phyloP scores from a whole-genome alignment of 306 rosid species.

The Cucumis cinereus region DNA sequence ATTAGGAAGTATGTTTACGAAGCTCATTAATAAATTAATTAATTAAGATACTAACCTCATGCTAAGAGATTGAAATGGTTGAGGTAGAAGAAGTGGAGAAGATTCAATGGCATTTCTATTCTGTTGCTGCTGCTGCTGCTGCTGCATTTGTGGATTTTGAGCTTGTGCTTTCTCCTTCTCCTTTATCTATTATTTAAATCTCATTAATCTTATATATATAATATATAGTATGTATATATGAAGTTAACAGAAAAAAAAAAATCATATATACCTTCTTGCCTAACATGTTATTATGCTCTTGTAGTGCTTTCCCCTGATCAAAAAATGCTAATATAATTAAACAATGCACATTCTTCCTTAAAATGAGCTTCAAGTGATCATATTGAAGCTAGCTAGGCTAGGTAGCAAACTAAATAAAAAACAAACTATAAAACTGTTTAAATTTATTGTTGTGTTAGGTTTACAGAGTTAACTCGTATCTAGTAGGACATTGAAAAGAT shows the following conservation, averaged over 20 bases:
- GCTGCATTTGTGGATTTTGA: constrained; percentile 19
- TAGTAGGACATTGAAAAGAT: too few relatives aligned
- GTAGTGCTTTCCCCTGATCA: constrained; percentile 57
- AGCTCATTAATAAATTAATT: background rate
- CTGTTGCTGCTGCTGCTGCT: constrained; percentile 19
- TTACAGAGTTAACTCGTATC: too few relatives aligned
- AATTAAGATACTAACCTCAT: constrained; percentile 26
- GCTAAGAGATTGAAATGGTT: constrained; percentile 26
- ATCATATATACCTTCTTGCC: constrained; percentile 32
- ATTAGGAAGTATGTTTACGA: too few relatives aligned
- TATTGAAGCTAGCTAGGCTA: too few relatives aligned
- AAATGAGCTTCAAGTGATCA: background rate
- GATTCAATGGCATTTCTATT: constrained; percentile 12
- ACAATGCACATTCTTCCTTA: background rate
- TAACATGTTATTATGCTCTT: constrained; percentile 57
- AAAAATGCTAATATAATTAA: background rate
- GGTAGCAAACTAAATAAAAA: background rate
- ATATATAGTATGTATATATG: background rate
- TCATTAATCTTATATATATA: background rate
- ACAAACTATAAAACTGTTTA: background rate
- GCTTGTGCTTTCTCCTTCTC: constrained; percentile 45
- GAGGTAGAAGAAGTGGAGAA: constrained; percentile 15
- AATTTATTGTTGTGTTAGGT: too few relatives aligned
- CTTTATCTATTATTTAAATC: constrained; percentile 27
- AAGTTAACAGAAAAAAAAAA: background rate